Conservation (phyloP, 352 stramenopile species). For the Phytopythium mirpurense region DNA sequence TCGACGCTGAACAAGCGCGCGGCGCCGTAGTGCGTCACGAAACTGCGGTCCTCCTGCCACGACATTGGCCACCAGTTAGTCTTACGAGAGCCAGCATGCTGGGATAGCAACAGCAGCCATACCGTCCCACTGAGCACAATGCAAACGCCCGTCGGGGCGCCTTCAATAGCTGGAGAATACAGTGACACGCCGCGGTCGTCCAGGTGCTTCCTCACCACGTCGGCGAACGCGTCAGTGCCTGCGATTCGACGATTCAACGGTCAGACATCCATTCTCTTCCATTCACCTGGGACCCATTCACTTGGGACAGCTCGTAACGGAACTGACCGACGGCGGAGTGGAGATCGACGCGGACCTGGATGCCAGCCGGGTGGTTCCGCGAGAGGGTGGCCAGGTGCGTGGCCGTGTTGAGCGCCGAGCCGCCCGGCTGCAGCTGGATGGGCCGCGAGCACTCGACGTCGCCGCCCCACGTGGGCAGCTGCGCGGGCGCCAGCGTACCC, state of each 20-base stretch:
- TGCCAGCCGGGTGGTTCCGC: conserved; percentile 13
- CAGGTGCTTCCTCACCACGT: conserved; percentile 47
- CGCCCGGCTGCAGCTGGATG: conserved; percentile 74
- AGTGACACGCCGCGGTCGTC: conserved; percentile 25
- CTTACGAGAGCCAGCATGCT: too few species aligned
- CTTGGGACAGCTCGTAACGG: background rate
- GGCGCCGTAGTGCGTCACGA: conserved; percentile 80
- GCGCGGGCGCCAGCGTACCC: conserved; percentile 48
- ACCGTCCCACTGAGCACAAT: conserved; percentile 72
- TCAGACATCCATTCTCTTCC: too few species aligned
- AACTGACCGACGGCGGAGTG: conserved; percentile 52
- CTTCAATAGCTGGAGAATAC: conserved; percentile 32
- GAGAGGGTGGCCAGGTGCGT: conserved; percentile 69
- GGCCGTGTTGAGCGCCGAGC: conserved; percentile 80
- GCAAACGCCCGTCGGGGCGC: conserved; percentile 62
- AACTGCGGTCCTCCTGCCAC: conserved; percentile 63
- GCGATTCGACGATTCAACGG: background rate
- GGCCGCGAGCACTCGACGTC: conserved; percentile 63
- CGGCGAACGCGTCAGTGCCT: conserved; percentile 42
- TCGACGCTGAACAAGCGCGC: conserved; percentile 53
- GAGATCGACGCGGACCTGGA: conserved; percentile 34
- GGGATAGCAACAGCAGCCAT: too few species aligned
- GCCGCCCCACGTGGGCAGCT: conserved; percentile 73
- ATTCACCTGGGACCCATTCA: too few species aligned
- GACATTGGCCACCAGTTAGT: too few species aligned